Evolutionary conservation across 768 basidiomycete genomes (phyloP), one percentile per base, ranked within the genome.

Genomic region (Xerocomus brunneocitrinus): DNA sequence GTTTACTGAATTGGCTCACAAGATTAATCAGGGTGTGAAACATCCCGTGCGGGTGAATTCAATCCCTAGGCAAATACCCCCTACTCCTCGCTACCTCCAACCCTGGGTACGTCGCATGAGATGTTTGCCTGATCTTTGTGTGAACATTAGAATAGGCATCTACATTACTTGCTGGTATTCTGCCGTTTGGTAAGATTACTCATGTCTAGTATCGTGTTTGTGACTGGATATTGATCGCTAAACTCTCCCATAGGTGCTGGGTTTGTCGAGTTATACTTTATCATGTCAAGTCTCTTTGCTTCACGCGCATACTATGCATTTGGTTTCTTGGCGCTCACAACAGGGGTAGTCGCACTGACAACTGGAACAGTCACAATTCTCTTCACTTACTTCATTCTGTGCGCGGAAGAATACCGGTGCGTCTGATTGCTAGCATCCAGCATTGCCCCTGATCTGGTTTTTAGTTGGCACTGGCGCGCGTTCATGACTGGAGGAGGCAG

Each of bases 51-150:
- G 94, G 54, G 90, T 94, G 30, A 91, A 95, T 59, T 87, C 83
- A 52, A 98, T 98, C 53, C 95, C 95, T 13, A 81, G 95, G n/a
- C 95, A 98, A 67, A 94, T 98, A 51, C 95, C 95, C 1, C 89
- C 91, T 10, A 69, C 76, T 8, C 91, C 91, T 25, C 89, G 83
- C 66, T 95, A 97, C 67, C 81, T 97, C 44, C 79, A 77, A 42
- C 87, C 86, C 58, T 86, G 85, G 85, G 91, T 89, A 68, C 47
- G 76, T 73, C 39, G 35, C 62, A 38, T 30, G 39, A 40, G 24
- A 41, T 50, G 28, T 34, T 40, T 49, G 3, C 50, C 8, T 32
- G 27, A 41, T 16, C 51, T 34, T 52, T 53, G 7, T 60, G 50
- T 52, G 8, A 53, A 54, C 39, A 53, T 41, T 55, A 28, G 58